These are phyloP conservation scores for Paraphoma sp. DNA, from an alignment of 2,329 filamentous ascomycete genomes.

Conservation along the genomic window DNA sequence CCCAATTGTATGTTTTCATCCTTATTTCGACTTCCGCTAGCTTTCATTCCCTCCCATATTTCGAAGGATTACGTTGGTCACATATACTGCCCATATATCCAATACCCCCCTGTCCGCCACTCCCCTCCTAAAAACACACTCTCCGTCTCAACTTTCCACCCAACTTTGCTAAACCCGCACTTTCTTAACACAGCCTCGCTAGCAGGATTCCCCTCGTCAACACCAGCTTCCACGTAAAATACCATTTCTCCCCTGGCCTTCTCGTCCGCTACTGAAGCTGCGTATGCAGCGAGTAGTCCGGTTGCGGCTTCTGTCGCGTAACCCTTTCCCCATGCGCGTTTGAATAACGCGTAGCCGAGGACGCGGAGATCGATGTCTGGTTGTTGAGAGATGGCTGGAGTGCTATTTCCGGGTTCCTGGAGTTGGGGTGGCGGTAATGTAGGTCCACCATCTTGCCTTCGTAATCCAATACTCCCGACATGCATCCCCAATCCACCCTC, in stretches of 20 bases:
- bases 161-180: conserved; percentile 31
- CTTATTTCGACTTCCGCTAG: no score
- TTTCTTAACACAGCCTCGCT: conserved; percentile 33
- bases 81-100: conserved; percentile 29
- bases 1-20: no score
- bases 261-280: conserved; percentile 1
- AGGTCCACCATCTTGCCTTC: conserved; percentile 9
- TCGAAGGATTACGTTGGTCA: no score
- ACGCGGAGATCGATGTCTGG: conserved; percentile 19
- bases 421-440: conserved; percentile 8
- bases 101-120: conserved; percentile 31
- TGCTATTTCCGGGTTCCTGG: no score
- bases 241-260: conserved; percentile 4
- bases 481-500: conserved; percentile 9
- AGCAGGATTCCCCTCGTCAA: conserved; percentile 26
- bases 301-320: conserved; percentile 35
- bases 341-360: conserved; percentile 33
- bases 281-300: conserved; percentile 25
- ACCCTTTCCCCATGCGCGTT: conserved; percentile 27
- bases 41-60: no score
- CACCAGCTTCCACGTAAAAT: conserved; percentile 33
- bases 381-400: no score
- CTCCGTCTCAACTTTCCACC: conserved; percentile 26
- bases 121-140: conserved; percentile 29
- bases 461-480: conserved; percentile 22